Evolutionary conservation across 352 stramenopile genomes (phyloP).

Genomic region (Globisporangium nunn): DNA sequence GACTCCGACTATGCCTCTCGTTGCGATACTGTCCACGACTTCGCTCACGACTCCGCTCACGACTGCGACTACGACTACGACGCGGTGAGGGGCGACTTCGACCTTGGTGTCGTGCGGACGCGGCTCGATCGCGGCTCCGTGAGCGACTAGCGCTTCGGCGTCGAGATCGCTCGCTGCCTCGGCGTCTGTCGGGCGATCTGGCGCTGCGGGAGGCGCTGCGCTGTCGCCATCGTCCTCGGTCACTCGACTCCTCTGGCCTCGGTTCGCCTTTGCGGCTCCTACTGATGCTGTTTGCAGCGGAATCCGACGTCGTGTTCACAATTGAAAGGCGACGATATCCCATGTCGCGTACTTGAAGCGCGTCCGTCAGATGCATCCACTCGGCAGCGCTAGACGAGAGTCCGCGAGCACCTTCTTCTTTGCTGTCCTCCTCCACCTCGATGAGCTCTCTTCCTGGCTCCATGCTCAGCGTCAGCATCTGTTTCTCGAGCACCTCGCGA

Average conservation of each 20-base stretch:
- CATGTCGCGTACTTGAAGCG: slow-evolving; percentile 17
- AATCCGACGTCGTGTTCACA: background rate
- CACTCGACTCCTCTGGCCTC: background rate
- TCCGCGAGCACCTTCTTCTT: background rate
- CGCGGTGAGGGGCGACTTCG: too few species aligned
- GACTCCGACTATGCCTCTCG: slow-evolving; percentile 4
- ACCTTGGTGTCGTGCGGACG: too few species aligned
- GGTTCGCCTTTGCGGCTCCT: background rate
- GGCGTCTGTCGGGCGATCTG: background rate
- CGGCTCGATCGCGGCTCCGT: background rate
- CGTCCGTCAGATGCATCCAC: slow-evolving; percentile 12
- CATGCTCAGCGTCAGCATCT: slow-evolving; percentile 51
- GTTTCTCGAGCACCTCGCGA: slow-evolving; percentile 56
- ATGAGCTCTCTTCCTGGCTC: slow-evolving; percentile 29
- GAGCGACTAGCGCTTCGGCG: background rate
- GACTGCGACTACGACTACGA: background rate
- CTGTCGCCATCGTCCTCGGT: background rate
- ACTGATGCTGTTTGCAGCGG: too few species aligned
- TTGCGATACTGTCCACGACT: background rate
- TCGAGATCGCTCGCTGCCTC: background rate
- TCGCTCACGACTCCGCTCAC: background rate
- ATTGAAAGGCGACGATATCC: background rate
- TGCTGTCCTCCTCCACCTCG: slow-evolving; percentile 1
- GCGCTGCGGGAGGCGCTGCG: background rate
- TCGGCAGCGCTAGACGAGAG: background rate